Conservation (phyloP, 2,329 filamentous ascomycete species). For the Penicillium janthinellum region DNA sequence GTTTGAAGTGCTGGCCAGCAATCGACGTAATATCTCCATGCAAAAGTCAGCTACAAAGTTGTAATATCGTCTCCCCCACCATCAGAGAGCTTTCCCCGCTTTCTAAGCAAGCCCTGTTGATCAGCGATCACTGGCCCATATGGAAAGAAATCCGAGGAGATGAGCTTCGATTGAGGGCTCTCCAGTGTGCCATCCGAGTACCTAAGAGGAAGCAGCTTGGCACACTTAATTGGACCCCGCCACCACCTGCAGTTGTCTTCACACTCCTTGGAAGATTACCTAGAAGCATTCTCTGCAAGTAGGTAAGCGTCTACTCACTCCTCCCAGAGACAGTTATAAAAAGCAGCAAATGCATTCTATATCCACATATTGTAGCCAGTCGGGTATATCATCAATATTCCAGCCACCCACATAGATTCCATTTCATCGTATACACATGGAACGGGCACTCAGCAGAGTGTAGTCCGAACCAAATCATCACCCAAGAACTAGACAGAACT, state of each 20-base stretch:
- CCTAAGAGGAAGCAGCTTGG: too few species aligned
- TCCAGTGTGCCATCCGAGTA: too few species aligned
- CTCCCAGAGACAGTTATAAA: not conserved
- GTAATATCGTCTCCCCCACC: not conserved
- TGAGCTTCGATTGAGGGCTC: too few species aligned
- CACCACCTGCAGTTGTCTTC: too few species aligned
- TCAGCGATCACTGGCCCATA: too few species aligned
- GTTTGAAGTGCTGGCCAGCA: not conserved
- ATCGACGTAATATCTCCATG: not conserved
- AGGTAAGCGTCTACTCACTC: too few species aligned
- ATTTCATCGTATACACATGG: slow-evolving; percentile 4
- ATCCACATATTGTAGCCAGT: not conserved
- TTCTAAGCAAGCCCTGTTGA: too few species aligned
- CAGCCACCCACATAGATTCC: slow-evolving; percentile 1
- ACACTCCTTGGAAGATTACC: too few species aligned
- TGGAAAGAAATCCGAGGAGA: too few species aligned
- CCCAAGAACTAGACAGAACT: not conserved
- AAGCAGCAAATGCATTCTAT: not conserved
- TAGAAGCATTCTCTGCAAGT: too few species aligned
- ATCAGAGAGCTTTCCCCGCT: too few species aligned
- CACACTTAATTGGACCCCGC: too few species aligned
- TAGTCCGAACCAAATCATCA: not conserved
- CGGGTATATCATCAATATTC: not conserved
- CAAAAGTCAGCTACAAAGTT: not conserved
- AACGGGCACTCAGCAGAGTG: not conserved